A percentile compares a stretch with the other conserved stretches of the same genome.
These are phyloP conservation scores for Debaryomycetaceae sp. DNA, from an alignment of 1,139 yeast genomes.

Conservation along the genomic window DNA sequence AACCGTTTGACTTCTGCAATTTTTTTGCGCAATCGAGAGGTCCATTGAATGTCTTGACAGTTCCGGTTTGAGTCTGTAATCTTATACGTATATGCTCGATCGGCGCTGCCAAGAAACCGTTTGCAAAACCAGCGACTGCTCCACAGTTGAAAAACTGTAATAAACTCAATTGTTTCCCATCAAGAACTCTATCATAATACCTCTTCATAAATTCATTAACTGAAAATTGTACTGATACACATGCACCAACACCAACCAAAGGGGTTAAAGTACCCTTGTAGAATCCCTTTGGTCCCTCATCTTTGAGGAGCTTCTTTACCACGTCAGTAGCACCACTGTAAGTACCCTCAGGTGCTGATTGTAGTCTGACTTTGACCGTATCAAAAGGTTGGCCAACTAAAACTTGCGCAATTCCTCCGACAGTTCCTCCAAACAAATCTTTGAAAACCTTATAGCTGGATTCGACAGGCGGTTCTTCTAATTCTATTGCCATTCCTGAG, in stretches of 20 bases:
- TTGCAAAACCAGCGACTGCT: constrained; percentile 84
- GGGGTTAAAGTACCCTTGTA: constrained; percentile 89
- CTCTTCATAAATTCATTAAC: constrained; percentile 94
- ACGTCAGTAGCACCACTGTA: constrained; percentile 77
- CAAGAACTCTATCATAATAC: constrained; percentile 43
- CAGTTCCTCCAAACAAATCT: constrained; percentile 85
- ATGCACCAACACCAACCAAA: constrained; percentile 88
- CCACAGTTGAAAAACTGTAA: constrained; percentile 76
- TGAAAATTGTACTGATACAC: constrained; percentile 77
- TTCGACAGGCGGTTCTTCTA: constrained; percentile 45
- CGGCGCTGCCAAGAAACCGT: constrained; percentile 83
- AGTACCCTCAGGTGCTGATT: constrained; percentile 76
- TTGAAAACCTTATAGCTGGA: constrained; percentile 58
- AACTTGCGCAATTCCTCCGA: constrained; percentile 94
- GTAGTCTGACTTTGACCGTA: constrained; percentile 87
- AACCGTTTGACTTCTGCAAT: constrained; percentile 50
- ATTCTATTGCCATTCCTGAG: constrained; percentile 34
- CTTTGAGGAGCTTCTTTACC: constrained; percentile 58
- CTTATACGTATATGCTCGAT: constrained; percentile 92
- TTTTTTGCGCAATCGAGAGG: constrained; percentile 77
- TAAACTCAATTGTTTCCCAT: constrained; percentile 41
- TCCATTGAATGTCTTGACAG: constrained; percentile 53
- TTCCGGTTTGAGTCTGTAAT: constrained; percentile 73
- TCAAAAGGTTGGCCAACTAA: constrained; percentile 96
- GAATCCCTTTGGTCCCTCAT: constrained; percentile 79